Percentiles rank a stretch among this genome's conserved stretches.
These are phyloP conservation scores for Penicillium fuscoglaucum DNA, from an alignment of 2,329 filamentous ascomycete genomes.

Conservation along the genomic window DNA sequence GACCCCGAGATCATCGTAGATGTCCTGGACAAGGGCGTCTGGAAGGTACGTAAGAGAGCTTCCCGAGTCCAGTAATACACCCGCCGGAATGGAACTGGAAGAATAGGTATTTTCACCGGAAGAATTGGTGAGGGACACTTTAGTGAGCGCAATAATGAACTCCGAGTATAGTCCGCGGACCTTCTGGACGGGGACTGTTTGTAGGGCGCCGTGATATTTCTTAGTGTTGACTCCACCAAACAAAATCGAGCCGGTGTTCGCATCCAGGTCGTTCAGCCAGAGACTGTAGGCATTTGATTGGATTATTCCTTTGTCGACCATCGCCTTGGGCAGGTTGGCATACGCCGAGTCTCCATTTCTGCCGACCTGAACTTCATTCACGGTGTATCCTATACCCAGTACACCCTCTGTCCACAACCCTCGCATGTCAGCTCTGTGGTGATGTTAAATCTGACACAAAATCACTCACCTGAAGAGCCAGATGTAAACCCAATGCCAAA, in stretches of 20 bases:
- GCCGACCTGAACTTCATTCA: slow-evolving; percentile 66
- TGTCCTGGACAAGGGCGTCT: slow-evolving; percentile 37
- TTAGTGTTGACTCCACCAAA: slow-evolving; percentile 73
- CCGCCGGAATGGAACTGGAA: slow-evolving; percentile 43
- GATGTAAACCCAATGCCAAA: slow-evolving; percentile 62
- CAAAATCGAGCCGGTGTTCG: slow-evolving; percentile 65
- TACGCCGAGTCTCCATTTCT: slow-evolving; percentile 56
- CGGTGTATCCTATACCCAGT: slow-evolving; percentile 77
- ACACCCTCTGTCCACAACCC: slow-evolving; percentile 62
- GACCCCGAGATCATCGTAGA: slow-evolving; percentile 62
- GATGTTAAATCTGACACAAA: not conserved
- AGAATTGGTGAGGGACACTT: slow-evolving; percentile 46
- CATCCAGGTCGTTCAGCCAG: slow-evolving; percentile 71
- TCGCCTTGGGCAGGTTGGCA: slow-evolving; percentile 66
- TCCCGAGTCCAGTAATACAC: slow-evolving; percentile 44
- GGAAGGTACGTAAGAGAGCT: slow-evolving; percentile 44
- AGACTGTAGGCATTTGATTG: slow-evolving; percentile 69
- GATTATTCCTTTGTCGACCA: slow-evolving; percentile 63
- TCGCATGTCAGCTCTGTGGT: not conserved
- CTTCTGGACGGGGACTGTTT: slow-evolving; percentile 66
- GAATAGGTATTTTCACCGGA: slow-evolving; percentile 26
- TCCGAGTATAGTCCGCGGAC: slow-evolving; percentile 56
- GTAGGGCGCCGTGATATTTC: slow-evolving; percentile 62
- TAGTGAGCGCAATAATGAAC: slow-evolving; percentile 69
- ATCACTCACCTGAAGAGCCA: slow-evolving; percentile 44